Percentiles rank a stretch among this genome's conserved stretches.
These are phyloP conservation scores for Colletotrichum chlorophyti DNA, from an alignment of 2,329 filamentous ascomycete species.

Conservation along the genomic window DNA sequence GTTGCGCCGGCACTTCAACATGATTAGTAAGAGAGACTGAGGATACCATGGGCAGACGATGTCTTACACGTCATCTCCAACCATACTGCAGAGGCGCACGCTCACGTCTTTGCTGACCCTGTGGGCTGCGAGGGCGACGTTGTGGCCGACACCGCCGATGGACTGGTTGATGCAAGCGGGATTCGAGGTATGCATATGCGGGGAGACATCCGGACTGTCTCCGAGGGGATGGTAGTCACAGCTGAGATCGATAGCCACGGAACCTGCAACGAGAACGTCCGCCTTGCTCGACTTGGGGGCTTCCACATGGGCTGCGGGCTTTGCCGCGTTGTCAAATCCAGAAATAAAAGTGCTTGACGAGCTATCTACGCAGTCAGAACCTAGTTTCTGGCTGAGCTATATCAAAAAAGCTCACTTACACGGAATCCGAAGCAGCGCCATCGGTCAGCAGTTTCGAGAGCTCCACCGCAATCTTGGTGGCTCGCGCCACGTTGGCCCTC, in stretches of 20 bases:
- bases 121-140: conserved; percentile 86
- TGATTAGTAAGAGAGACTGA: conserved; percentile 3
- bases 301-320: not conserved
- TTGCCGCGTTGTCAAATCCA: conserved; percentile 13
- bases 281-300: conserved; percentile 39
- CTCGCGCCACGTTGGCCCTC: conserved; percentile 59
- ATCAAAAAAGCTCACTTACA: conserved; percentile 30
- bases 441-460: conserved; percentile 44
- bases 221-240: conserved; percentile 69
- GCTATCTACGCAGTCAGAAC: conserved; percentile 32
- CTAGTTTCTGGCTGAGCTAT: conserved; percentile 22
- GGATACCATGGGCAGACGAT: no score
- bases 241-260: conserved; percentile 84
- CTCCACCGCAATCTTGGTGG: conserved; percentile 61
- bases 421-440: conserved; percentile 9
- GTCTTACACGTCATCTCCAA: conserved; percentile 80
- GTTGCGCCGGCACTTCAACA: conserved; percentile 70
- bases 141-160: conserved; percentile 90
- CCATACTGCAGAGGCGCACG: conserved; percentile 79
- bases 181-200: conserved; percentile 81
- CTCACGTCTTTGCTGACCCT: conserved; percentile 64
- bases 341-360: conserved; percentile 22
- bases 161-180: conserved; percentile 81
- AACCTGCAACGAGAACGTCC: conserved; percentile 88
- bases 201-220: conserved; percentile 36